A percentile compares a stretch with the other conserved stretches of the same genome.
phyloP scores from a whole-genome alignment of 805 yeast species.

The Diddensiella transvaalensis region DNA sequence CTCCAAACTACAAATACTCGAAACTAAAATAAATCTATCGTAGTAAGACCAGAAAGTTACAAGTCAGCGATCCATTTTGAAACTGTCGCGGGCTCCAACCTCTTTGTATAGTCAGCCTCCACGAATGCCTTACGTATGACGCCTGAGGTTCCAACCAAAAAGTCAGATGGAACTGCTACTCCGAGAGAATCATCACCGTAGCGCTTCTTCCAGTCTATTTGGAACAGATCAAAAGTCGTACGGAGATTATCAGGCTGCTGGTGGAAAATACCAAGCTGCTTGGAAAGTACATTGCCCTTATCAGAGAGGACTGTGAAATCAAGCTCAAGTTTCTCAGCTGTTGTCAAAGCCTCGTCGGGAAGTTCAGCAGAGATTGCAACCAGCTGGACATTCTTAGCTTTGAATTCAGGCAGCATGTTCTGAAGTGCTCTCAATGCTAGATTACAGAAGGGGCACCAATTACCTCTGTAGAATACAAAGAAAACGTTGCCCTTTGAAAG shows the following conservation, averaged over 20 bases:
- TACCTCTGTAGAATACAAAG: not conserved
- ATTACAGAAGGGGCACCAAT: not conserved
- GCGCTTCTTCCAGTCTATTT: not conserved
- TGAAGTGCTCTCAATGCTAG: not conserved
- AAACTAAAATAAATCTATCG: too few species aligned
- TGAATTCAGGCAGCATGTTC: not conserved
- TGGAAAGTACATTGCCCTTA: not conserved
- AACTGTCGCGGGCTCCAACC: not conserved
- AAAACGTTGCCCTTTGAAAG: not conserved
- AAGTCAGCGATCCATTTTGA: not conserved
- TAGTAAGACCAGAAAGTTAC: too few species aligned
- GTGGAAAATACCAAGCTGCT: not conserved
- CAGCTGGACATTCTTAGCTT: not conserved
- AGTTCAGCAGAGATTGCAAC: not conserved
- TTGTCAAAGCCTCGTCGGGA: not conserved
- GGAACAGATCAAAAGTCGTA: not conserved
- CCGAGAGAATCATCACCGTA: not conserved
- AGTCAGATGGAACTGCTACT: not conserved
- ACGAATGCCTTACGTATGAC: not conserved
- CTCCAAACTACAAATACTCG: too few species aligned
- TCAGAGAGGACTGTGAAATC: not conserved
- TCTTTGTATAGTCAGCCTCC: not conserved
- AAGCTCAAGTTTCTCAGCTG: not conserved
- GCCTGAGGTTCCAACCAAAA: not conserved
- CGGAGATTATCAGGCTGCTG: not conserved